These are phyloP conservation scores for Dictyostelium intermedium DNA, from an alignment of 78 protist genomes.

Conservation along the genomic window DNA sequence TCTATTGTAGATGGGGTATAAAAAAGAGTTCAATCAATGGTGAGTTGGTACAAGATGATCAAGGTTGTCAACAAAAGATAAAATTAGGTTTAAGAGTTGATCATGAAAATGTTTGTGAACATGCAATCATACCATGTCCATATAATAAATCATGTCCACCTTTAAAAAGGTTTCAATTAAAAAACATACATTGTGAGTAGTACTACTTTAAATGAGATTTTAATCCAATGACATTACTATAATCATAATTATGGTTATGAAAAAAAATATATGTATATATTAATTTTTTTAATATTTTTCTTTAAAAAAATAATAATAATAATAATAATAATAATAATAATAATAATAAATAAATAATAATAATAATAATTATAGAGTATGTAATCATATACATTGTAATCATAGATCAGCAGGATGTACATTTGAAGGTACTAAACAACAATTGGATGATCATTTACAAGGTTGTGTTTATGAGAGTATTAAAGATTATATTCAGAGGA, in stretches of 20 bases:
- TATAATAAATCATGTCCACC: conserved; percentile 64
- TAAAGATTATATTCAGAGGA: conserved; percentile 56
- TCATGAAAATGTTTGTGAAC: conserved; percentile 59
- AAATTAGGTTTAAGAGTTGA: conserved; percentile 9
- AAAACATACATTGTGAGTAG: conserved; percentile 38
- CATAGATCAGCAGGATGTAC: conserved; percentile 73
- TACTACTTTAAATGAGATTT: too few relatives aligned
- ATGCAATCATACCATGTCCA: conserved; percentile 68
- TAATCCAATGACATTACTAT: too few relatives aligned
- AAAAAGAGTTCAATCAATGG: conserved; percentile 23
- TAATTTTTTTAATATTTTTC: background rate
- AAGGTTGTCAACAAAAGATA: conserved; percentile 28
- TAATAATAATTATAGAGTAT: background rate
- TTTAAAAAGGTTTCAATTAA: conserved; percentile 43
- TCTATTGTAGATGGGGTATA: conserved; percentile 51
- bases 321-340: background rate
- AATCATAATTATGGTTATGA: too few relatives aligned
- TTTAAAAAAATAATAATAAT: background rate
- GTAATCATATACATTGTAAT: conserved; percentile 66
- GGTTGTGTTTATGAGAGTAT: conserved; percentile 71
- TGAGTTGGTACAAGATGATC: conserved; percentile 43
- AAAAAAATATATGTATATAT: too few relatives aligned
- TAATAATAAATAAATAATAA: background rate
- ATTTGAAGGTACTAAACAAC: conserved; percentile 70
- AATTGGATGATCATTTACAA: conserved; percentile 60